Base-by-base conservation (phyloP, 345 rosid species). In the Populus davidiana region DNA sequence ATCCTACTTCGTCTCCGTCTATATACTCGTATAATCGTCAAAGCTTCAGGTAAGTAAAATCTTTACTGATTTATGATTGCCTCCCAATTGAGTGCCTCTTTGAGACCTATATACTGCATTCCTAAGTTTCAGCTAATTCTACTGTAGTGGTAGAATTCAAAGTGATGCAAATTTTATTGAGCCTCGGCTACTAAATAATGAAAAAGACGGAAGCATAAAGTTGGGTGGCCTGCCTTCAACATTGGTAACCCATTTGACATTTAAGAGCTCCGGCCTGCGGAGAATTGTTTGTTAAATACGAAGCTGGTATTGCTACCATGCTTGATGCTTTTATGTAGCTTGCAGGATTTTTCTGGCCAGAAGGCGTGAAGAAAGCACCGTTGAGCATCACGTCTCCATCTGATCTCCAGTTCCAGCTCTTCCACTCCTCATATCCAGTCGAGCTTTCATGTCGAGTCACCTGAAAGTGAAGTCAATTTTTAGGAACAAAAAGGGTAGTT, bases 281-380 rank as follows among this genome's bases (percentile, higher is more conserved):
- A 65, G 71, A 71, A 8, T 16, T 49, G 50, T 36, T 64, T 20
- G 50, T 43, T 49, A 78, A 47, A 78, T 63, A 16, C 36, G 80
- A 47, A 64, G 80, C 76, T 47, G 75, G 71, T 71, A 71, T 71
- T 7, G 80, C 76, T n/a, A 71, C 80, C 80, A 78, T 78, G 71
- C 76, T 71, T n/a, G 75, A 78, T 71, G 76, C 76, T 71, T 78
- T 77, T 8, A 29, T 47, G 74, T 77, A 77, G 70, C 80, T 77
- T 71, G 54, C 65, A 8, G 80, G 71, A 63, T 70, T 43, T 33
- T 33, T 65, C 29, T 71, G 52, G 27, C 80, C 76, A 11, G 80
- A 78, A 63, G 71, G 64, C 23, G 54, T 71, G 56, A 78, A 78
- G 66, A 44, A 71, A 35, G 75, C 80, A 17, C 80, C 76, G 52